Base-by-base conservation (phyloP, 2,329 filamentous ascomycete genomes). In the Sporothrix dimorphospora region DNA sequence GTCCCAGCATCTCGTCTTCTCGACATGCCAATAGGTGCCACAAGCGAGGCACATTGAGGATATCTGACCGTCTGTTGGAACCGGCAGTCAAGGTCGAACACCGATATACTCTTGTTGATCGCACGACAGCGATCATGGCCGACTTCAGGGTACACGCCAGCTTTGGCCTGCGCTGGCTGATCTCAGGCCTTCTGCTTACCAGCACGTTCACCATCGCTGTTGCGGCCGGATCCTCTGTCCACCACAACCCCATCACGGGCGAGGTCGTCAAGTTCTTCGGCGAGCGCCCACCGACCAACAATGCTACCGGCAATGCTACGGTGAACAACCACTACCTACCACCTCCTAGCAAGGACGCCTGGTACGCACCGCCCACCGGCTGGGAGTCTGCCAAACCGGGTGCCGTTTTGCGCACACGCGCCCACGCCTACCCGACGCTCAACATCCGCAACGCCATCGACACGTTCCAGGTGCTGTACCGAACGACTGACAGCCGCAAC, bases 401-500 rank as follows among this genome's bases (percentile, higher is more conserved):
- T 30, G 71, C 72, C 0, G 69, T 70, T 1, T 51, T 76, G 34
- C 65, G 72, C 3, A 66, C 73, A 9, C 74, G 75, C 27, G 38
- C 61, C 6, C 68, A 75, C 34, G 75, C 75, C 11, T 76, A 75
- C 69, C 72, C 74, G 14, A 72, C 72, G 5, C 63, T 74, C 74
- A 72, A 73, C 70, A 75, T 76, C 70, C 71, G 71, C 49, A 71
- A 75, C 72, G 71, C 63, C 65, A 67, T 42, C 42, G 72, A 72
- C 67, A 74, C 73, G 49, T 71, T 75, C 71, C 79, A 83, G 65
- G 75, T 72, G 53, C 75, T 82, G 0, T 82, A 79, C 71, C 78
- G 80, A 9, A 82, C 81, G 0, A 81, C 78, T 0, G 78, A 82
- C 71, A 79, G 80, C 0, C 77, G 74, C 1, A 76, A 77, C 68